Conservation (phyloP, 202 grass and related monocot species). For the Schoenoplectus triqueter region DNA sequence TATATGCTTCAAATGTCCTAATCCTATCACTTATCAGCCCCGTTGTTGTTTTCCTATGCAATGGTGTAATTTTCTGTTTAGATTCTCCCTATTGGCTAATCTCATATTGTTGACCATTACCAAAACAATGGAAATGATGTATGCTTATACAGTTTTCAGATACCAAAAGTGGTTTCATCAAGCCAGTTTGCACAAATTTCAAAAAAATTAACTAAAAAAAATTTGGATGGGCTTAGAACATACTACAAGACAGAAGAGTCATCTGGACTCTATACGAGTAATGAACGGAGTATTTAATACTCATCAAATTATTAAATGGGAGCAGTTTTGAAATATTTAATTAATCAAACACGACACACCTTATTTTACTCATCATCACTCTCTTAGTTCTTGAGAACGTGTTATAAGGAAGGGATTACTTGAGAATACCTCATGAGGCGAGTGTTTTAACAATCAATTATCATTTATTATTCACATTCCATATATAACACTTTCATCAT, state of each 20-base stretch:
- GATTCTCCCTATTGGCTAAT: neutral
- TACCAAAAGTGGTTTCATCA: neutral
- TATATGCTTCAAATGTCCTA: slow-evolving; percentile 17
- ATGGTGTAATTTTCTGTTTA: slow-evolving; percentile 15
- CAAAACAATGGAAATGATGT: neutral
- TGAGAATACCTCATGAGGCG: no score
- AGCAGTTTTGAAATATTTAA: neutral
- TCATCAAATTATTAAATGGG: neutral
- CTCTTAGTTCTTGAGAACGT: neutral
- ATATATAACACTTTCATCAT: neutral
- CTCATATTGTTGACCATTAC: neutral
- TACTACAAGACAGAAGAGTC: neutral
- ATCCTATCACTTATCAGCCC: neutral
- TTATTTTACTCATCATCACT: slow-evolving; percentile 1
- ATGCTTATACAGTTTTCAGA: neutral
- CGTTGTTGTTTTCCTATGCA: neutral
- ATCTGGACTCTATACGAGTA: neutral
- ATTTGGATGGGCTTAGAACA: neutral
- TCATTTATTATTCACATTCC: no score
- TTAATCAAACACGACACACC: neutral
- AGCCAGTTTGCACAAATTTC: neutral
- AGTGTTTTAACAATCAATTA: no score
- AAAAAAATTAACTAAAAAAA: neutral
- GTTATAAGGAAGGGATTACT: neutral
- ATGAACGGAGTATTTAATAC: neutral